These are phyloP conservation scores for Hypoxylon lenormandii DNA, from an alignment of 495 filamentous ascomycete species.

Conservation along the genomic window DNA sequence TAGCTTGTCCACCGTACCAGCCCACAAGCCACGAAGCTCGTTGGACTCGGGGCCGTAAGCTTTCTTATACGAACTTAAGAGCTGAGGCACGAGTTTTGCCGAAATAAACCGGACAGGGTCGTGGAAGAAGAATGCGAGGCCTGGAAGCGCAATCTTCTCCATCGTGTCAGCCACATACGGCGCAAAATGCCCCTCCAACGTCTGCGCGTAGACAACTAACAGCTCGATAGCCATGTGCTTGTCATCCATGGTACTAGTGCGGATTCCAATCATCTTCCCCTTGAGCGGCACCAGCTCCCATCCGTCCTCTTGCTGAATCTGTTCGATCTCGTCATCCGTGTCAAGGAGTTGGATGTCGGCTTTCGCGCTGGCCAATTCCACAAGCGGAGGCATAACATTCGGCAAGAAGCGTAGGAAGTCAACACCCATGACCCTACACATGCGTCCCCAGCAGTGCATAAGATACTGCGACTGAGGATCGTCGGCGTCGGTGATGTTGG, in stretches of 20 bases:
- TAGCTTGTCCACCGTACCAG: constrained; percentile 84
- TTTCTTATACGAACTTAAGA: constrained; percentile 93
- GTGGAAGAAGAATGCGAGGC: constrained; percentile 98
- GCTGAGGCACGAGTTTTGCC: constrained; percentile 92
- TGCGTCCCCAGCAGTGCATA: constrained; percentile 98
- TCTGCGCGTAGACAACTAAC: constrained; percentile 94
- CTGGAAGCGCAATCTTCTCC: constrained; percentile 94
- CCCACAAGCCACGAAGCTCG: constrained; percentile 83
- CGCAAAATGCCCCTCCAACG: constrained; percentile 89
- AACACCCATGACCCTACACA: constrained; percentile 91
- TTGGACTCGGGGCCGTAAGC: constrained; percentile 80
- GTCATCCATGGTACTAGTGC: constrained; percentile 94
- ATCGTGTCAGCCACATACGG: constrained; percentile 92
- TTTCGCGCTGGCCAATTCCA: constrained; percentile 91
- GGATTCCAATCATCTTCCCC: constrained; percentile 98
- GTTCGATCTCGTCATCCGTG: constrained; percentile 92
- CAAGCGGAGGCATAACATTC: constrained; percentile 92
- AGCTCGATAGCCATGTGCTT: constrained; percentile 99
- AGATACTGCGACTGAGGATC: constrained; percentile 97
- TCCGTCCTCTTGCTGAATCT: constrained; percentile 92
- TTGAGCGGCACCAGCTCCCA: constrained; percentile 98
- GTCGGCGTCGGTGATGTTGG: constrained; percentile 87
- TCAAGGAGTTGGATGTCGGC: constrained; percentile 97
- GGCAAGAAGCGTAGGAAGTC: constrained; percentile 93
- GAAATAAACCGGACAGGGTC: constrained; percentile 96